A percentile compares a stretch with the other conserved stretches of the same genome.
Conservation (phyloP, 768 basidiomycete species). For the Leucosporidium yakuticum region DNA sequence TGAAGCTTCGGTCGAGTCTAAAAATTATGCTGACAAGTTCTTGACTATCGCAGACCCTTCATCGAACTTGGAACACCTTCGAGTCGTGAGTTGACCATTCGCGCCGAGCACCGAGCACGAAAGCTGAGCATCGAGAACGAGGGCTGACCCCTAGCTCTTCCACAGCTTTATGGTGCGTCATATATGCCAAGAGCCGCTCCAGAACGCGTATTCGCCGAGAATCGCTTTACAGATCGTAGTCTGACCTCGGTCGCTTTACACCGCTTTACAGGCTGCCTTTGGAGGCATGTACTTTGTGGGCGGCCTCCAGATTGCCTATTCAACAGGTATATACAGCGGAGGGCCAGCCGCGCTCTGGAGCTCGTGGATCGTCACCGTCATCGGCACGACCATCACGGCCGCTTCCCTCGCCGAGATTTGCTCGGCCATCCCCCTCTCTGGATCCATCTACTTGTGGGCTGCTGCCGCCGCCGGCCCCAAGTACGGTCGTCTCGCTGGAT, state of each 20-base stretch:
- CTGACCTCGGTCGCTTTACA: too few species aligned
- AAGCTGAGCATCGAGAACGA: too few species aligned
- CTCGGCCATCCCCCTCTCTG: conserved; percentile 56
- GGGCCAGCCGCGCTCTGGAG: conserved; percentile 82
- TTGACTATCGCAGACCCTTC: conserved; percentile 58
- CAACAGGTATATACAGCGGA: conserved; percentile 76
- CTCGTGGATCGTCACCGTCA: conserved; percentile 69
- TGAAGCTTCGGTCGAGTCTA: conserved; percentile 3
- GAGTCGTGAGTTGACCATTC: conserved; percentile 46
- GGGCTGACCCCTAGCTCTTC: too few species aligned
- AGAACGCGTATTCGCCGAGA: too few species aligned
- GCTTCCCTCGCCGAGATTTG: conserved; percentile 86
- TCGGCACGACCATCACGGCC: conserved; percentile 84
- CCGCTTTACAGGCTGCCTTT: too few species aligned
- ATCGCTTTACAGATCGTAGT: too few species aligned
- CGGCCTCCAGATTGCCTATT: conserved; percentile 60
- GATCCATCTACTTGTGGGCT: conserved; percentile 64
- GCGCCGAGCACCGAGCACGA: too few species aligned
- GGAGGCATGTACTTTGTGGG: conserved; percentile 84
- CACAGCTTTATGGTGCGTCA: conserved; percentile 67
- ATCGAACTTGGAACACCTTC: conserved; percentile 72
- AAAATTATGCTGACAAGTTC: not conserved
- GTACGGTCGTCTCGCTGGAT: conserved; percentile 77
- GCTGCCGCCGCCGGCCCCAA: conserved; percentile 89
- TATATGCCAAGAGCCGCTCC: too few species aligned